Evolutionary conservation across 2,329 filamentous ascomycete genomes (phyloP).

Genomic region (Sarocladium strictum): DNA sequence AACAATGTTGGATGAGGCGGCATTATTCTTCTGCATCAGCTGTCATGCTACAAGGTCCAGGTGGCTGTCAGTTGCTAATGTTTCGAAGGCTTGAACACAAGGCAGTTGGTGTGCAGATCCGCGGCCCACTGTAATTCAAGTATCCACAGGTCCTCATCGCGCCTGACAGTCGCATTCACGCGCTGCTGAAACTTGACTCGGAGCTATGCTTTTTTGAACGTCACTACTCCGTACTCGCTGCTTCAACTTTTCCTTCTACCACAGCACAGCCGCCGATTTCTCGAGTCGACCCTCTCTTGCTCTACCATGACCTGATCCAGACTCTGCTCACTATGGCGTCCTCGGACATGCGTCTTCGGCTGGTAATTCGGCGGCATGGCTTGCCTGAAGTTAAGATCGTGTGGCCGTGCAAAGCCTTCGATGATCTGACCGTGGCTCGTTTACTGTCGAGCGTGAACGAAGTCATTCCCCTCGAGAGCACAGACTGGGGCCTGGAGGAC

Average conservation of each 20-base stretch:
- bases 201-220: conserved; percentile 4
- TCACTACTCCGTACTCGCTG: neutral
- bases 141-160: neutral
- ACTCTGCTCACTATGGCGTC: conserved; percentile 19
- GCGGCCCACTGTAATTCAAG: neutral
- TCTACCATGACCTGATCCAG: neutral
- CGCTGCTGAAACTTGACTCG: neutral
- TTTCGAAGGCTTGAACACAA: neutral
- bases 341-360: conserved; percentile 59
- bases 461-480: conserved; percentile 72
- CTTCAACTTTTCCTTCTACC: neutral
- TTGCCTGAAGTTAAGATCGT: conserved; percentile 67
- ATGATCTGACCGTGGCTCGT: conserved; percentile 64
- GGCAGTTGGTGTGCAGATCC: neutral
- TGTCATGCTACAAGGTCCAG: too few relatives aligned
- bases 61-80: neutral
- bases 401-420: conserved; percentile 56
- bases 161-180: neutral
- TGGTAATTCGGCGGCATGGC: conserved; percentile 66
- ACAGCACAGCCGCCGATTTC: neutral
- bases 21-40: neutral
- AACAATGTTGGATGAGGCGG: neutral
- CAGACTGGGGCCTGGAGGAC: conserved; percentile 81
- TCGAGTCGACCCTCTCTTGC: neutral
- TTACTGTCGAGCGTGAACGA: conserved; percentile 76